Base-by-base conservation (phyloP, 139 green algal genomes). In the Chlamydomonas sphaeroides region DNA sequence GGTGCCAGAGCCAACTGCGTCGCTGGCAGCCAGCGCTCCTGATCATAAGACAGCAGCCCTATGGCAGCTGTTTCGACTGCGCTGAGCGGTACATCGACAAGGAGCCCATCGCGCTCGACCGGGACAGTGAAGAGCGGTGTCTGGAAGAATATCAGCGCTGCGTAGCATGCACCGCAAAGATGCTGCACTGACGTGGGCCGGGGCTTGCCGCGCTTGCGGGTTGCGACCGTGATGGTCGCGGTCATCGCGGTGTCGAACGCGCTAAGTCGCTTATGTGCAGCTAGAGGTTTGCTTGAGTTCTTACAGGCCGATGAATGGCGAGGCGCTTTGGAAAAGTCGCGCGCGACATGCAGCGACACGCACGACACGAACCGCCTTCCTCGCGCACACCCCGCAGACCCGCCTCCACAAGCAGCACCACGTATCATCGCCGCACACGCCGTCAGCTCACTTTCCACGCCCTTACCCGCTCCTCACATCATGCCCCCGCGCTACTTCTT, bases 91-190 rank as follows among this genome's bases (percentile, higher is more conserved):
- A 82, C 23, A 20, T 82, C 75, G 20, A n/a, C 11, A 14, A 65
- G 15, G 3, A 15, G n/a, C 0, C 62, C 61, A 38, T 82, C 41
- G 0, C 7, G 51, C 32, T 35, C 42, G 1, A 82, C 25, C 3
- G 75, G 75, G 2, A 82, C 35, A 0, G 75, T 82, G 20, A 73
- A 56, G 2, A 82, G 36, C 1, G 75, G 75, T 0, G 75, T 82
- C 11, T 82, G 75, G 21, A 82, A n/a, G 23, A 82, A n/a, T 2
- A 82, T 32, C 28, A 82, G 65, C 8, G 73, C 8, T 5, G 42
- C 42, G 42, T 73, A 82, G 23, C 62, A 82, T 26, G 51, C 6
- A 20, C 75, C 75, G 45, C 62, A 73, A 1, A 82, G 33, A 1
- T 32, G 32, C 32, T 82, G 75, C 1, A 56, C 75, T 5, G 61